These are phyloP conservation scores for Termitomyces sp. DNA, from an alignment of 768 basidiomycete species.

Conservation along the genomic window DNA sequence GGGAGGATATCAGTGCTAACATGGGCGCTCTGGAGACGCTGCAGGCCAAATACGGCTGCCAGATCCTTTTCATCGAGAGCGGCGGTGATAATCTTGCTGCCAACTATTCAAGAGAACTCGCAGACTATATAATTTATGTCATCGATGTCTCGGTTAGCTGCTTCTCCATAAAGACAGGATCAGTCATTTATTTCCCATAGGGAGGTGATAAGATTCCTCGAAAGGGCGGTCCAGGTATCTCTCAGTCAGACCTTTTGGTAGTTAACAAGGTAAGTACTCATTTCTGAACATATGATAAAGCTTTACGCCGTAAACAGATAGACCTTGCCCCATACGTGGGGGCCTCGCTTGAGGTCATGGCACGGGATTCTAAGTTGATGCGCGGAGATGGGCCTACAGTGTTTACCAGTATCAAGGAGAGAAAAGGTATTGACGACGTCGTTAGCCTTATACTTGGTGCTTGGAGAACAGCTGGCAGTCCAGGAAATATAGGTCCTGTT, in stretches of 20 bases:
- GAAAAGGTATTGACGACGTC: slow-evolving; percentile 76
- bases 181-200: slow-evolving; percentile 28
- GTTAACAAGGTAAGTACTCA: slow-evolving; percentile 76
- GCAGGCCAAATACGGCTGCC: slow-evolving; percentile 86
- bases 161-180: slow-evolving; percentile 1
- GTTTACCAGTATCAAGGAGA: slow-evolving; percentile 80
- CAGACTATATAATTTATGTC: slow-evolving; percentile 95
- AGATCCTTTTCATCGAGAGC: slow-evolving; percentile 91
- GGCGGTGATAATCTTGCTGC: slow-evolving; percentile 97
- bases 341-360: slow-evolving; percentile 94
- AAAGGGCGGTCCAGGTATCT: slow-evolving; percentile 97
- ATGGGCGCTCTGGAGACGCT: slow-evolving; percentile 93
- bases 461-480: slow-evolving; percentile 81
- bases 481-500: slow-evolving; percentile 52
- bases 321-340: slow-evolving; percentile 92
- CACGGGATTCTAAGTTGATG: slow-evolving; percentile 89
- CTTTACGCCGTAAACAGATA: slow-evolving; percentile 43
- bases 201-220: slow-evolving; percentile 98
- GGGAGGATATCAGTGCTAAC: slow-evolving; percentile 97
- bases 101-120: slow-evolving; percentile 93
- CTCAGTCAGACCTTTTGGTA: slow-evolving; percentile 89
- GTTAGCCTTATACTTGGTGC: slow-evolving; percentile 78
- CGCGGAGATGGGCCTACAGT: slow-evolving; percentile 91
- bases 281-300: background rate
- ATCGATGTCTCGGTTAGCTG: slow-evolving; percentile 74